phyloP scores from a whole-genome alignment of 78 protist genomes.

The Andalucia godoyi region DNA sequence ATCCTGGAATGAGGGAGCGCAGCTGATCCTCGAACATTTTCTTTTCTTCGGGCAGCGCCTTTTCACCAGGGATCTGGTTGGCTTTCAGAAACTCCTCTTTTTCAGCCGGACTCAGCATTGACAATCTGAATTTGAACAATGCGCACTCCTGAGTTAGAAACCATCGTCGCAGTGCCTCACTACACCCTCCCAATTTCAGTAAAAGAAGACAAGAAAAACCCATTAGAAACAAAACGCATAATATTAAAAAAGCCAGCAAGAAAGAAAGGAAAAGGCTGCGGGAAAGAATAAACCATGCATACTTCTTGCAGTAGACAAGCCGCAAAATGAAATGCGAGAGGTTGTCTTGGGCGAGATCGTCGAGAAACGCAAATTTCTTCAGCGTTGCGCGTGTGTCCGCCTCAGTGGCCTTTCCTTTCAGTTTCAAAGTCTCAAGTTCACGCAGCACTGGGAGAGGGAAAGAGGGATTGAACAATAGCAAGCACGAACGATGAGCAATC shows the following conservation, averaged over 20 bases:
- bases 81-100: not conserved
- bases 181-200: too few species aligned
- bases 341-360: not conserved
- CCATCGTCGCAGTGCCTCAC: constrained; percentile 9
- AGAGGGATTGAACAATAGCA: not conserved
- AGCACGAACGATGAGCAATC: too few species aligned
- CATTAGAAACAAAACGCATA: too few species aligned
- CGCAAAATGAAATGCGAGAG: not conserved
- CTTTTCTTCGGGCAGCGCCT: not conserved
- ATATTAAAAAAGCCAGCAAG: too few species aligned
- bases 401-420: not conserved
- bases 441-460: not conserved
- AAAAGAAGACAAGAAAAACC: too few species aligned
- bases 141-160: constrained; percentile 11
- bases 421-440: not conserved
- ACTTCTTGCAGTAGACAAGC: not conserved
- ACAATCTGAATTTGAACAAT: not conserved
- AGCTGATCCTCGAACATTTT: not conserved
- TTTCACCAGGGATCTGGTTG: not conserved
- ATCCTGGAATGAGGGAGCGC: not conserved
- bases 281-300: not conserved
- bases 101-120: not conserved
- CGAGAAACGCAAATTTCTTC: not conserved
- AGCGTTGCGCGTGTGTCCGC: not conserved
- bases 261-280: too few species aligned